Base-by-base conservation (phyloP, 208 protist genomes). In the Trypanosoma rangeli region DNA sequence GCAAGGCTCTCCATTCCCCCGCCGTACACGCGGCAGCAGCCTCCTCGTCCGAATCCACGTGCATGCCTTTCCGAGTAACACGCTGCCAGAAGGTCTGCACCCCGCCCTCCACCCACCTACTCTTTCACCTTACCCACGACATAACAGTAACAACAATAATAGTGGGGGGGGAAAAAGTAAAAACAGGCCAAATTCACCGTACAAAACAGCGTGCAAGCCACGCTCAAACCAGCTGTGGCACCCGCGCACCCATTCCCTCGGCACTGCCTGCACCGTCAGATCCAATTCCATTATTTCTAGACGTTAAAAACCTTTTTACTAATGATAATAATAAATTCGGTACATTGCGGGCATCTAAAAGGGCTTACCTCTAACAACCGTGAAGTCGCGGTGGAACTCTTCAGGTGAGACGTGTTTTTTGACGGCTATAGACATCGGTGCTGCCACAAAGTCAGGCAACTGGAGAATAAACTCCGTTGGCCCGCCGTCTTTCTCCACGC, bases 391-490 rank as follows among this genome's bases (percentile, higher is more conserved):
- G 28, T 70, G 55, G 26, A 64, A 77, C 24, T 37, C 52, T 26
- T 70, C 58, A 1, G 72, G 72, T 5, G 72, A 77, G 16, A n/a
- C 8, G 29, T 71, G 29, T 15, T 42, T 58, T 24, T 52, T 29
- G 15, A 77, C 48, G 13, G 49, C 20, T 37, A 77, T 67, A 28
- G n/a, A 26, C 52, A 71, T 60, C 22, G 65, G 48, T 24, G 20
- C 15, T 0, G 55, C 46, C 13, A 20, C 31, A 69, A 77, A 77
- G 39, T 77, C 72, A 1, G 82, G 85, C 28, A 87, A 65, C 33
- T 48, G 60, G 9, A 74, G 76, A 18, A 64, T 64, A 1, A n/a
- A 28, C 15, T 72, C 68, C 1, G 5, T 62, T 10, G 49, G 24
- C 49, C 42, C 0, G 9, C 69, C 44, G 4, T 71, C 62, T 49